Evolutionary conservation across 352 stramenopile species (phyloP).

Genomic region (Phytophthora sojae): DNA sequence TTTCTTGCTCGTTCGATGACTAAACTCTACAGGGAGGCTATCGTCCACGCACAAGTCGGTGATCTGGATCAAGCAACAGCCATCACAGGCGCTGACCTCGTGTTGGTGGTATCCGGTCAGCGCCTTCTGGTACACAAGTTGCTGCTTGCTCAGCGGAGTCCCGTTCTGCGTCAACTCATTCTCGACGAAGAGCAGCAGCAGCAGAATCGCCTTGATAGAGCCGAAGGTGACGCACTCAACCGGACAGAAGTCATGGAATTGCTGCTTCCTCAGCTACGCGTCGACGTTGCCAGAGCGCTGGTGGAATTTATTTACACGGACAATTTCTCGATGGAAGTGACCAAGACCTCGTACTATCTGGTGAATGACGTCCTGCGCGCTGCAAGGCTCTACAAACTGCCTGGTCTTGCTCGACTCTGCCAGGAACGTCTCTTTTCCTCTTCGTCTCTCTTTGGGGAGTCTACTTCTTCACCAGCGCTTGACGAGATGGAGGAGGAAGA

Average conservation of each 20-base stretch:
- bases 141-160: constrained; percentile 63
- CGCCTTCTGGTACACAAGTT: constrained; percentile 60
- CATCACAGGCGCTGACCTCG: constrained; percentile 36
- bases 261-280: constrained; percentile 54
- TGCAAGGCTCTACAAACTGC: constrained; percentile 52
- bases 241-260: constrained; percentile 42
- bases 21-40: constrained; percentile 36
- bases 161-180: constrained; percentile 63
- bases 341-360: constrained; percentile 52
- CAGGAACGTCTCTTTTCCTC: constrained; percentile 34
- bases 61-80: constrained; percentile 2
- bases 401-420: constrained; percentile 52
- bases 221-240: neutral
- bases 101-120: constrained; percentile 55
- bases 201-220: neutral
- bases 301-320: constrained; percentile 85
- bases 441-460: constrained; percentile 13
- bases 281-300: constrained; percentile 60
- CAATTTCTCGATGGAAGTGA: constrained; percentile 54
- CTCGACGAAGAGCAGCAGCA: constrained; percentile 52
- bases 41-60: constrained; percentile 1
- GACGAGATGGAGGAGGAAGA: constrained; percentile 9
- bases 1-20: constrained; percentile 60
- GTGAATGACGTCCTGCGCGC: constrained; percentile 67
- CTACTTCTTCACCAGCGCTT: neutral